phyloP scores from a whole-genome alignment of 1,284 basidiomycete genomes.

The Trichosporon sp. region DNA sequence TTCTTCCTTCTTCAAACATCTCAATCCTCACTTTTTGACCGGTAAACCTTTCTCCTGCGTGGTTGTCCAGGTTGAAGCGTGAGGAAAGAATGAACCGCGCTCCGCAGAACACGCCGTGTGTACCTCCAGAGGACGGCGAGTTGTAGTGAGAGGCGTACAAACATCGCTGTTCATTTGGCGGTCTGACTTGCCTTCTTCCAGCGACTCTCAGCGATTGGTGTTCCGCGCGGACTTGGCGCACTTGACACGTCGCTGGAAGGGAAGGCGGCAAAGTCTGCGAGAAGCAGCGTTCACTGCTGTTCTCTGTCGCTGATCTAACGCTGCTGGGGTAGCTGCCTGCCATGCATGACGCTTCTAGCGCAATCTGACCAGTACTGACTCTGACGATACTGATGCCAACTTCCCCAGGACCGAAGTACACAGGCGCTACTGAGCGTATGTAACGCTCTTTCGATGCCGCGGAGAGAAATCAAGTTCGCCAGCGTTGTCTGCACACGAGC shows the following conservation, averaged over 20 bases:
- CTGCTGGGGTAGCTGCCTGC: background rate
- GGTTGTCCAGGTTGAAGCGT: constrained; percentile 1
- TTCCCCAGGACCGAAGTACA: too few relatives aligned
- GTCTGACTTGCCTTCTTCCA: background rate
- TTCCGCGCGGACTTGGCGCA: too few relatives aligned
- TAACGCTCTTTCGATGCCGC: too few relatives aligned
- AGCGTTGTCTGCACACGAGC: too few relatives aligned
- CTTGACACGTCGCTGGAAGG: too few relatives aligned
- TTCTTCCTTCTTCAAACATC: background rate
- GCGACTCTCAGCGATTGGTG: too few relatives aligned
- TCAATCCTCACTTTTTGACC: constrained; percentile 2
- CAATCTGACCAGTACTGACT: background rate
- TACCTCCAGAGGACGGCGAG: background rate
- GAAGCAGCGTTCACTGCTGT: too few relatives aligned
- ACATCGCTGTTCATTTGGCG: too few relatives aligned
- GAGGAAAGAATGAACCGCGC: constrained; percentile 1
- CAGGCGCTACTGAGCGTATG: too few relatives aligned
- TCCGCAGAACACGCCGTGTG: constrained; percentile 1
- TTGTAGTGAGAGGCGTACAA: constrained; percentile 3
- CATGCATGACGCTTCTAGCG: background rate
- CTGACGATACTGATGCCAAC: background rate
- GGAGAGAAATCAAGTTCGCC: too few relatives aligned
- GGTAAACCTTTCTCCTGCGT: constrained; percentile 1
- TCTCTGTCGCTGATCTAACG: too few relatives aligned
- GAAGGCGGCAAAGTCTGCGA: too few relatives aligned